Base-by-base conservation (phyloP, 2,329 filamentous ascomycete species). In the Berkeleyomyces basicola region DNA sequence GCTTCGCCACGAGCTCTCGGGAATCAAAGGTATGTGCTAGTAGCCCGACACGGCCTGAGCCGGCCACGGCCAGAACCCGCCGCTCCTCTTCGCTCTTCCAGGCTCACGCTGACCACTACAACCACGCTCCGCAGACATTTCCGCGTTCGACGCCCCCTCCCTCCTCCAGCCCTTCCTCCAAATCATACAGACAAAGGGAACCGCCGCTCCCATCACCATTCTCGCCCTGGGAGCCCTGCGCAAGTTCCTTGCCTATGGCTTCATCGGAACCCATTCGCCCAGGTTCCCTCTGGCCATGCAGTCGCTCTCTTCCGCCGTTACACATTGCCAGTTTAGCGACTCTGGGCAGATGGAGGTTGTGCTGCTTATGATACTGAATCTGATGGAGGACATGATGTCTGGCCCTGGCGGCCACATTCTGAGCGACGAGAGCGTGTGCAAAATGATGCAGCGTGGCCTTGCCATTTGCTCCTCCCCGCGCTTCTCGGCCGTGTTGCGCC, bases 351-450 rank as follows among this genome's bases (percentile, higher is more conserved):
- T 96, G 70, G 93, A 99, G 73, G 90, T 97, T 61, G 95, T 99
- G 11, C 80, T 97, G 62, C 77, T 97, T 63, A 87, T 95, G 75
- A 97, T 99, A 69, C 74, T 99, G 65, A 93, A 96, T 71, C 80
- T 99, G 57, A 99, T 99, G 93, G 93, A 99, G 74, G 88, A 90
- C 70, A 96, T 99, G 87, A 86, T 99, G 69, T 95, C 91, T 14
- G 89, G 93, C 0, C 89, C 91, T 0, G 90, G 92, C 39, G 93
- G 93, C 44, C 87, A 95, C 67, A 83, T 97, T 9, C 77, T 99
- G n/a, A 95, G 92, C 64, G 93, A 99, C 69, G 92, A 97, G 75
- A 97, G 92, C 70, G 90, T 99, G 9, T 99, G 95, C 71, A 90
- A 96, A 72, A 97, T 99, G 90, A 97, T 99, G 92, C 93, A 96